Evolutionary conservation across 306 rosid genomes (phyloP), one percentile per base, ranked within the genome.

Genomic region (Glycyrrhiza uralensis): DNA sequence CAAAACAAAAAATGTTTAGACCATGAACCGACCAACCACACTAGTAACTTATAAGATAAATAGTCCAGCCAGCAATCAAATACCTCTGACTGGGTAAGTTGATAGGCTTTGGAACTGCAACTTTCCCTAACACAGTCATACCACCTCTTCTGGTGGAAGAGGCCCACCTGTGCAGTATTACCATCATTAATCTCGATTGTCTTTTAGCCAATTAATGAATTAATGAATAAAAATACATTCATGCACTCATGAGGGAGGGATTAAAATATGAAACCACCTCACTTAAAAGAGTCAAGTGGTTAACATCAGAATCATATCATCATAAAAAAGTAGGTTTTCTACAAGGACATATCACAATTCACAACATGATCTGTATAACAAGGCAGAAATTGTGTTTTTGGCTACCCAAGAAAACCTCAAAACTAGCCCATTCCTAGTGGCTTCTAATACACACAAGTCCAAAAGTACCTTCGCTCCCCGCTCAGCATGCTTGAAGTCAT

Each of bases 21-120:
- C 22, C 68, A 26, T 55, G 85, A 76, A 74, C 56, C 49, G 54
- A 63, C 33, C 28, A 60, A 63, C 33, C 28, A 60, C 32, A 23
- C 15, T 36, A 57, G 26, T 63, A 76, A 71, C 17, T 58, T 23
- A 72, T 55, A 32, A 35, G 63, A 42, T n/a, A 52, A 68, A 59
- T 11, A 30, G 67, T 44, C 24, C 19, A 59, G 56, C 39, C 14
- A 65, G 76, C 69, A 65, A 72, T 20, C 42, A 85, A 35, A 74
- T 86, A 95, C 99, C 88, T 95, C 81, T 91, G 96, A 88, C 99
- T 95, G 19, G 99, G 99, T 52, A 95, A 84, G 85, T 95, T 95
- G 49, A 91, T 78, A 64, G 99, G 99, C 75, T 88, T 95, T 66
- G 99, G 99, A 76, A 87, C 97, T 6, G 88, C 88, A 69, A 94